Percentiles rank a stretch among this genome's conserved stretches.
Conservation (phyloP, 73 alveolate genomes). For the Effrenium voratum region DNA sequence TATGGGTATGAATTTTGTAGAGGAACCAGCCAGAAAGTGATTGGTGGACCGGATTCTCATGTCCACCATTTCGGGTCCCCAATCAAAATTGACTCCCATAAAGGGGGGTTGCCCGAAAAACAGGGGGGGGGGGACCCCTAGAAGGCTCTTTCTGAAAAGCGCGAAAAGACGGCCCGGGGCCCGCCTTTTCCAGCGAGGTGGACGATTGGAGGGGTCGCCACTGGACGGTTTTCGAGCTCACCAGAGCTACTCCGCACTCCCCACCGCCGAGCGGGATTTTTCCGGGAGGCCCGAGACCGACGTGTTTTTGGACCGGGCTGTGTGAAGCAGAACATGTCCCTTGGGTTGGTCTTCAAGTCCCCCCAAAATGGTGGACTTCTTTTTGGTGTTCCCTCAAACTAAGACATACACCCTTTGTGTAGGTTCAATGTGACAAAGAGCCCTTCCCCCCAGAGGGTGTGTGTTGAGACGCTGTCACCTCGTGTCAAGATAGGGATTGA, state of each 20-base stretch:
- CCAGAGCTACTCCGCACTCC: slow-evolving; percentile 42
- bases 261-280: slow-evolving; percentile 77
- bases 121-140: too few relatives aligned
- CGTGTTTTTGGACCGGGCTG: neutral
- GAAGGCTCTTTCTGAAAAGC: too few relatives aligned
- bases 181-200: neutral
- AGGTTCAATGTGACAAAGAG: neutral
- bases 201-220: slow-evolving; percentile 31
- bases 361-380: neutral
- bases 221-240: slow-evolving; percentile 84
- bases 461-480: neutral
- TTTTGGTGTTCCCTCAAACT: neutral
- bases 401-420: too few relatives aligned
- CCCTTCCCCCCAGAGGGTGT: neutral
- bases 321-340: neutral
- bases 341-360: neutral
- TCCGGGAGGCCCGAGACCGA: slow-evolving; percentile 61
- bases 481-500: neutral
- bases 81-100: too few relatives aligned
- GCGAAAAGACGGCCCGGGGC: too few relatives aligned
- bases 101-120: too few relatives aligned
- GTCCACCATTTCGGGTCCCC: too few relatives aligned
- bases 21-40: too few relatives aligned
- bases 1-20: too few relatives aligned
- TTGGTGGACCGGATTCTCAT: too few relatives aligned